Evolutionary conservation across 1,284 basidiomycete species (phyloP).

Genomic region (Caloboletus inedulis): DNA sequence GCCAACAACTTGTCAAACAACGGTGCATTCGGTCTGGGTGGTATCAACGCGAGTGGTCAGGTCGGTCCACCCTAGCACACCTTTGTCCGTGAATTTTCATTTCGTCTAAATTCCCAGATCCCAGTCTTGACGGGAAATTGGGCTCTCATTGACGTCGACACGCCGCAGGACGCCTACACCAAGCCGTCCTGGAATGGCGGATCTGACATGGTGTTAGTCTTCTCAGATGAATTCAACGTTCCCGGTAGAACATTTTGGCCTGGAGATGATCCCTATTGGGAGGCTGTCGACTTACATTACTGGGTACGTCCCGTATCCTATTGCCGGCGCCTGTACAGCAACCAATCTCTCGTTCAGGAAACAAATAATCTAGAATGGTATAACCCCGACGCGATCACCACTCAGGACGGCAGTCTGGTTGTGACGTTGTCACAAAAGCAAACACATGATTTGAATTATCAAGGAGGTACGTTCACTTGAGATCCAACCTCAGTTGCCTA

Average conservation of each 20-base stretch:
- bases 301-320: slow-evolving; percentile 41
- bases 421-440: slow-evolving; percentile 56
- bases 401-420: slow-evolving; percentile 60
- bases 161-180: slow-evolving; percentile 52
- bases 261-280: slow-evolving; percentile 73
- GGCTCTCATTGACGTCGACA: slow-evolving; percentile 64
- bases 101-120: slow-evolving; percentile 34
- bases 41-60: slow-evolving; percentile 73
- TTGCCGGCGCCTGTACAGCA: slow-evolving; percentile 41
- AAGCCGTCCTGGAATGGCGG: slow-evolving; percentile 51
- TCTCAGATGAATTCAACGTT: slow-evolving; percentile 78
- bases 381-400: slow-evolving; percentile 63
- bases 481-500: background rate
- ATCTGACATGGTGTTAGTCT: slow-evolving; percentile 54
- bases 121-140: slow-evolving; percentile 52
- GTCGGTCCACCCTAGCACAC: slow-evolving; percentile 25
- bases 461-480: slow-evolving; percentile 40
- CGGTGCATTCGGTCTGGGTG: slow-evolving; percentile 66
- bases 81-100: slow-evolving; percentile 33
- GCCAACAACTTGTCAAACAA: slow-evolving; percentile 32
- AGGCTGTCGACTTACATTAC: slow-evolving; percentile 60
- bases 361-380: slow-evolving; percentile 67
- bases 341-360: slow-evolving; percentile 33
- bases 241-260: slow-evolving; percentile 72
- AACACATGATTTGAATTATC: slow-evolving; percentile 61